Base-by-base conservation (phyloP, 1,284 basidiomycete genomes). In the Trametes hirsuta region DNA sequence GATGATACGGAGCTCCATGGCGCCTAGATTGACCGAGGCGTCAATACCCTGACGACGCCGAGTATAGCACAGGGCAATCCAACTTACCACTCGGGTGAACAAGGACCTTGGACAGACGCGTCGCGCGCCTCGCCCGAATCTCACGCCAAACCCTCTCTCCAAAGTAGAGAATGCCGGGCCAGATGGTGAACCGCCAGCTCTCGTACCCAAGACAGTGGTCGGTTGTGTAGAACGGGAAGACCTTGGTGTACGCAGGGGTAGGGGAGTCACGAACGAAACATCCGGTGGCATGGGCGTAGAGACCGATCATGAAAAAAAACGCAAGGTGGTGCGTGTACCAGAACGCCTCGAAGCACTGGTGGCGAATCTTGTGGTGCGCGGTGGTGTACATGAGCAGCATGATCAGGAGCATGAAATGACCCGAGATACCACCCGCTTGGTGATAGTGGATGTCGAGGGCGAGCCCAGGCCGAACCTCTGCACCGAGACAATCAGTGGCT, bases 321-420 rank as follows among this genome's bases (percentile, higher is more conserved):
- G 93, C 93, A 47, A 94, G 84, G 69, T 95, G 93, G 67, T 95
- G 93, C 22, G 93, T 94, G 75, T 94, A 95, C 94, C 93, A 95
- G 79, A 96, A 96, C 0, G 85, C 91, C 74, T 96, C 94, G 74
- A 95, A 95, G 77, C 87, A 92, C 75, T 94, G 91, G 62, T 84
- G 74, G 66, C 93, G 88, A 64, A 96, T 86, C 75, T 90, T 93
- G 69, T 84, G 80, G 74, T 94, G 91, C 4, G 93, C 91, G 30
- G 92, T 93, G 47, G 87, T 84, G 74, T 94, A 94, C 81, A 93
- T 93, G 66, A 93, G 73, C 64, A 94, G 75, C 90, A 95, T 94
- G 73, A 94, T 87, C 64, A 95, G 80, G 44, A 94, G 83, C 91
- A 94, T 93, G 74, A 93, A 90, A 74, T 96, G 94, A 12, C 94